These are phyloP conservation scores for Pyrenopolyporus hunteri DNA, from an alignment of 495 filamentous ascomycete species.

Conservation along the genomic window DNA sequence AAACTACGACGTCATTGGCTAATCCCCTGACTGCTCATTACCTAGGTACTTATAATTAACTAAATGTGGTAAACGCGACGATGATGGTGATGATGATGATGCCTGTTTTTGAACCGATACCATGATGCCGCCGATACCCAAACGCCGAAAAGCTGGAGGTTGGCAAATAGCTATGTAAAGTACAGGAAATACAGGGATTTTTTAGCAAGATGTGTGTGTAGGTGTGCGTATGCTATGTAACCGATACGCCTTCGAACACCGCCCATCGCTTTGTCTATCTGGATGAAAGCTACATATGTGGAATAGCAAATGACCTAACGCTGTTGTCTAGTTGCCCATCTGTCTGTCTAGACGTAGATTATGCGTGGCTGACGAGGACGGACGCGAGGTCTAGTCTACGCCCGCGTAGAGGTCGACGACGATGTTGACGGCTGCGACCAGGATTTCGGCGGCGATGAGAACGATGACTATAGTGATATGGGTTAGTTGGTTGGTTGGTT, in stretches of 20 bases:
- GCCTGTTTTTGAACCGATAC: too few relatives aligned
- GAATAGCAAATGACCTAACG: too few relatives aligned
- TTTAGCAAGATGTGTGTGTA: background rate
- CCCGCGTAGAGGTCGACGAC: conserved; percentile 92
- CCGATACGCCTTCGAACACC: conserved; percentile 10
- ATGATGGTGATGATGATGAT: too few relatives aligned
- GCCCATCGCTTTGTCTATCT: background rate
- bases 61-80: too few relatives aligned
- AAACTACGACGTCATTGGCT: too few relatives aligned
- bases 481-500: background rate
- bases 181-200: background rate
- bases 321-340: too few relatives aligned
- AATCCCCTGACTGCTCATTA: too few relatives aligned
- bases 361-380: too few relatives aligned
- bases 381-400: conserved; percentile 66
- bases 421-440: conserved; percentile 94
- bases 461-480: conserved; percentile 73
- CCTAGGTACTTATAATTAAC: too few relatives aligned
- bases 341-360: too few relatives aligned
- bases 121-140: too few relatives aligned
- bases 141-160: conserved; percentile 2
- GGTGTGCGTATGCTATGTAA: background rate
- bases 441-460: conserved; percentile 92
- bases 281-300: background rate
- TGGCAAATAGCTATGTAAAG: background rate